Evolutionary conservation across 805 yeast genomes (phyloP), one percentile per base, ranked within the genome.

Genomic region (Diddensiella santjacobensis): DNA sequence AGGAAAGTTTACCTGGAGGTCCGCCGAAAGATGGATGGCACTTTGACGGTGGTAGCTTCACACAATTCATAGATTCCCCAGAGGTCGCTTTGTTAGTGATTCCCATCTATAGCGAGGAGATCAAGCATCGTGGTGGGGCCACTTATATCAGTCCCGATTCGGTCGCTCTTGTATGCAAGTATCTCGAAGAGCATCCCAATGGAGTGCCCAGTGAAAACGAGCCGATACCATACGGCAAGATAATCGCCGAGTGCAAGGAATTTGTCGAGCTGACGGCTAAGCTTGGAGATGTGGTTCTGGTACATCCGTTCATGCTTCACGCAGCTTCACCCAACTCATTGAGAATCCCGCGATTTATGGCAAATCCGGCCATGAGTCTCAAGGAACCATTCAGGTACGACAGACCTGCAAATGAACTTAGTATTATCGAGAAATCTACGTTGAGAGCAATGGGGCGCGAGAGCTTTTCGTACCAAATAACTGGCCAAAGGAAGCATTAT

Each of bases 261-360:
- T 49, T 49, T 44, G 52, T 49, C 22, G 51, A 49, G 43, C 44
- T 49, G 11, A 49, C 52, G 3, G 52, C 43, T 3, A 47, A 45
- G 33, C 29, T 48, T 2, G 52, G 52, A 13, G 52, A 48, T 31
- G 52, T 48, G 10, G 52, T 26, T 17, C 30, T 48, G 3, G 47
- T 50, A n/a, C 53, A 50, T 35, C 53, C 53, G 4, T 43, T 48
- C 40, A 50, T 50, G 53, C 48, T 50, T 4, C 53, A 50, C 22
- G 20, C 53, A 2, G 50, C 38, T 3, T 50, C 53, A 3, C 48
- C 50, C 3, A 50, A 50, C 43, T 29, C 51, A 13, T 29, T 50
- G 33, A 30, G 53, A 15, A 42, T 50, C 23, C 53, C 53, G n/a
- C 18, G 53, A 24, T 50, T 50, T 40, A 50, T 50, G 47, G 29